Percentiles rank a stretch among this genome's conserved stretches.
These are phyloP conservation scores for Arctium lappa DNA, from an alignment of 129 eudicot genomes.

Conservation along the genomic window DNA sequence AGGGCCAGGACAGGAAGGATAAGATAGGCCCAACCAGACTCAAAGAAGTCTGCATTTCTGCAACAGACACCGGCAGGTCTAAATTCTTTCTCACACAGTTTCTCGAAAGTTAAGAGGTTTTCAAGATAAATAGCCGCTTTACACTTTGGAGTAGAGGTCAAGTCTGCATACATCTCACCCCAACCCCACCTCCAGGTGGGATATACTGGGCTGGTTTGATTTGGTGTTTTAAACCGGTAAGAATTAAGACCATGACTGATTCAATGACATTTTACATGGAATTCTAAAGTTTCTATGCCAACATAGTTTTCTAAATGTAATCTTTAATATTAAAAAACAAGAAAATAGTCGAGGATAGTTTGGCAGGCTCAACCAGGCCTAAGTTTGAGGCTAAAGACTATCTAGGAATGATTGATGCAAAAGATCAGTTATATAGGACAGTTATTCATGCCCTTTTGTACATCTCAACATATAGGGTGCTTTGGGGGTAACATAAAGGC, in stretches of 20 bases:
- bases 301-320: neutral
- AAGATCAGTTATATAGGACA: neutral
- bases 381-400: neutral
- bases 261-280: neutral
- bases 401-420: neutral
- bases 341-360: neutral
- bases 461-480: neutral
- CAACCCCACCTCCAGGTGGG: neutral
- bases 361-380: neutral
- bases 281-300: neutral
- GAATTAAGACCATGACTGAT: neutral
- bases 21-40: too few species aligned
- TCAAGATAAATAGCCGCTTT: neutral
- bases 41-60: too few species aligned
- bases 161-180: neutral
- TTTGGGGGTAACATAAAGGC: neutral
- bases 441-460: neutral
- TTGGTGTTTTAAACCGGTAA: neutral
- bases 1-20: too few species aligned
- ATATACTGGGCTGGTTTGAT: neutral
- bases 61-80: too few species aligned
- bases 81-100: neutral
- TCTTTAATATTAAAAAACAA: neutral
- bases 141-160: neutral
- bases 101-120: neutral